phyloP scores from a whole-genome alignment of 352 stramenopile genomes.

The Globisporangium yorkense region DNA sequence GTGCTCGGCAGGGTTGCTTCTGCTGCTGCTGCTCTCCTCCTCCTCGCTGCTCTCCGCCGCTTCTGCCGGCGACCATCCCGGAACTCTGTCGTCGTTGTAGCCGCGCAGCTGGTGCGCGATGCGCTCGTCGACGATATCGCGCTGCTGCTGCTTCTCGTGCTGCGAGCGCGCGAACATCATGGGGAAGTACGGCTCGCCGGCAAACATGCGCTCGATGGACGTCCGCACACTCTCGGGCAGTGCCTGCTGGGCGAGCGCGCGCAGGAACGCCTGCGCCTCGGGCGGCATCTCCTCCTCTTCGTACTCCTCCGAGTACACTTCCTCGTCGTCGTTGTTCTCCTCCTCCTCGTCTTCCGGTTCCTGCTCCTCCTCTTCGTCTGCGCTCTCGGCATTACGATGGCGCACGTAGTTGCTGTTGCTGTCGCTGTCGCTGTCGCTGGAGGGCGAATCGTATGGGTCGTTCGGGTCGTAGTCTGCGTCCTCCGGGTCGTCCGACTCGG shows the following conservation, averaged over 20 bases:
- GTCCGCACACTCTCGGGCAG: slow-evolving; percentile 43
- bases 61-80: neutral
- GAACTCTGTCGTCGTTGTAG: slow-evolving; percentile 28
- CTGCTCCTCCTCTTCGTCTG: slow-evolving; percentile 5
- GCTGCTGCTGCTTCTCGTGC: slow-evolving; percentile 49
- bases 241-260: slow-evolving; percentile 25
- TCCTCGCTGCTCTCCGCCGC: neutral
- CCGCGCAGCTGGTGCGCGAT: slow-evolving; percentile 64
- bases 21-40: neutral
- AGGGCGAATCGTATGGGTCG: slow-evolving; percentile 6
- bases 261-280: slow-evolving; percentile 19
- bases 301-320: slow-evolving; percentile 14
- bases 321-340: slow-evolving; percentile 8
- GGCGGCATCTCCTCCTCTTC: slow-evolving; percentile 24
- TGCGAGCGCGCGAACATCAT: slow-evolving; percentile 57
- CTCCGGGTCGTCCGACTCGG: slow-evolving; percentile 10
- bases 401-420: neutral
- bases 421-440: slow-evolving; percentile 3
- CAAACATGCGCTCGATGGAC: slow-evolving; percentile 61
- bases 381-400: neutral
- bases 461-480: slow-evolving; percentile 16
- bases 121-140: slow-evolving; percentile 38
- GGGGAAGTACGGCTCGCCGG: slow-evolving; percentile 49
- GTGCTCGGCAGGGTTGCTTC: neutral
- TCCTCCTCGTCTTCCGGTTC: slow-evolving; percentile 9